Conservation (phyloP, 306 rosid genomes). For the Argentina anserina region DNA sequence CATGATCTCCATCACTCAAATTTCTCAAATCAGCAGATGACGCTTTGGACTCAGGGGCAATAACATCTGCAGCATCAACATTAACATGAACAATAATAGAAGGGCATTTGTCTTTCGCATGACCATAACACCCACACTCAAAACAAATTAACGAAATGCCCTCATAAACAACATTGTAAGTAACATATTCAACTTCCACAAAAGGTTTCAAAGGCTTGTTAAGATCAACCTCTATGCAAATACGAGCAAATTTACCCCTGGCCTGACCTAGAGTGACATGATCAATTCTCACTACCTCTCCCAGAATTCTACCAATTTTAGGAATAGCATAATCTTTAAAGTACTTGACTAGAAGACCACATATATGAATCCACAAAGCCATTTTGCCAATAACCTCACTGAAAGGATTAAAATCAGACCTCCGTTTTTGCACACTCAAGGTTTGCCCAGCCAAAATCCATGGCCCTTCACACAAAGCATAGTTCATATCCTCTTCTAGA, state of each 20-base stretch:
- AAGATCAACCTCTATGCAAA: not conserved
- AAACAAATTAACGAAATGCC: not conserved
- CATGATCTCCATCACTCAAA: accelerated
- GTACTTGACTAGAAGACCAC: too few species aligned
- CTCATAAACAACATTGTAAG: not conserved
- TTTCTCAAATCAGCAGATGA: not conserved
- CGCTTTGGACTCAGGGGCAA: too few species aligned
- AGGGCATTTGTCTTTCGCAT: not conserved
- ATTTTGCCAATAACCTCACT: too few species aligned
- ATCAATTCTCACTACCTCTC: not conserved
- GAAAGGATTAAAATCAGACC: too few species aligned
- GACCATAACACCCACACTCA: not conserved
- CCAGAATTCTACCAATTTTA: not conserved
- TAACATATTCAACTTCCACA: not conserved
- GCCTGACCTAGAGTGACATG: not conserved
- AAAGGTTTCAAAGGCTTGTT: not conserved
- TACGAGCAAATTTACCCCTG: not conserved
- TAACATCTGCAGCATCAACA: too few species aligned
- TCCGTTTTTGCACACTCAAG: too few species aligned
- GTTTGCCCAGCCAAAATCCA: too few species aligned
- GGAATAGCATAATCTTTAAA: not conserved
- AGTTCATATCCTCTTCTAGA: too few species aligned
- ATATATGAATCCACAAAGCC: too few species aligned
- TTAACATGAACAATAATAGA: too few species aligned
- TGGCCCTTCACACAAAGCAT: too few species aligned